phyloP scores from a whole-genome alignment of 148 eudicot species.

The Mesembryanthemum crystallinum region DNA sequence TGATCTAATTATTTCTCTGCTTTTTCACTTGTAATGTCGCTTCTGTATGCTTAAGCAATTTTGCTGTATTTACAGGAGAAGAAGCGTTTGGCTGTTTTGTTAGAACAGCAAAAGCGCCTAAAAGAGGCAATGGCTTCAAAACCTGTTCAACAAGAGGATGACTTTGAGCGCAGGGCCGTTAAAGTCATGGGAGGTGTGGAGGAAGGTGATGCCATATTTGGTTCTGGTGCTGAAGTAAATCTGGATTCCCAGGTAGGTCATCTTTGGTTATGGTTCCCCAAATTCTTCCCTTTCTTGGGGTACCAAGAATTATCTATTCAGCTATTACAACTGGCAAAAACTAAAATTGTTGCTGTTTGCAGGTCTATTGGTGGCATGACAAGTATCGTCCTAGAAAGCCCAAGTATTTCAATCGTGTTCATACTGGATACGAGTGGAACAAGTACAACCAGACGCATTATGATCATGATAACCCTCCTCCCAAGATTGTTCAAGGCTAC shows the following conservation, averaged over 20 bases:
- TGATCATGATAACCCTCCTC: conserved; percentile 96
- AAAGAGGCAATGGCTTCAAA: conserved; percentile 73
- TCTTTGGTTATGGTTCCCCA: not conserved
- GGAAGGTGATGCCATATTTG: conserved; percentile 93
- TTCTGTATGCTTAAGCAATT: not conserved
- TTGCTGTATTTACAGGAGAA: conserved; percentile 48
- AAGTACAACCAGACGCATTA: conserved; percentile 98
- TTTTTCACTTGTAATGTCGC: not conserved
- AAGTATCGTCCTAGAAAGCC: conserved; percentile 97
- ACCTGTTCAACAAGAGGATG: conserved; percentile 63
- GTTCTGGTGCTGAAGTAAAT: conserved; percentile 71
- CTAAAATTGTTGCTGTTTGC: conserved; percentile 22
- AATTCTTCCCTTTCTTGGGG: not conserved
- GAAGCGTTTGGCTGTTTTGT: conserved; percentile 67
- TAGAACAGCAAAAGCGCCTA: conserved; percentile 62
- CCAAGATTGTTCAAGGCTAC: conserved; percentile 97
- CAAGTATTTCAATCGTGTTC: conserved; percentile 95
- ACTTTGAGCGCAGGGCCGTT: conserved; percentile 73
- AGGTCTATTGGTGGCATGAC: conserved; percentile 99
- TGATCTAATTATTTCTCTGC: not conserved
- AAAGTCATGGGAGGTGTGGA: conserved; percentile 92
- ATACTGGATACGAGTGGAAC: conserved; percentile 99
- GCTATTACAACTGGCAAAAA: not conserved
- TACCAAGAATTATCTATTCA: not conserved
- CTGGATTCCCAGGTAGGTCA: conserved; percentile 76